phyloP scores from a whole-genome alignment of 345 rosid species.

The Rhizophora apiculata region DNA sequence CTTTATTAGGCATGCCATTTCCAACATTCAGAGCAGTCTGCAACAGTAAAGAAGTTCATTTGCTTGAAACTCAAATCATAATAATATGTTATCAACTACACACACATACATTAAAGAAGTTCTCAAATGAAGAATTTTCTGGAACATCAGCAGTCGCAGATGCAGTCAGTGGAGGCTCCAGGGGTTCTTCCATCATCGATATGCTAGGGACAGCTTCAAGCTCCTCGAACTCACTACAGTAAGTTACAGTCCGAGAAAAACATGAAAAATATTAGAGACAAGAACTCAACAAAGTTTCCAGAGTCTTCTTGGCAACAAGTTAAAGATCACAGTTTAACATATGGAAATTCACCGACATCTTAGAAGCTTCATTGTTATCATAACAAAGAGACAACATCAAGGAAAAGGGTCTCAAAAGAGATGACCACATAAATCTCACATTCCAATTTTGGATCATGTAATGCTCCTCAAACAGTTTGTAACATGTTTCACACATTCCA shows the following conservation, averaged over 20 bases:
- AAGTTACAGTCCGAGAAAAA: not conserved
- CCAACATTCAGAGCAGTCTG: slow-evolving; percentile 45
- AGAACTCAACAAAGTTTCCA: not conserved
- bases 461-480: not conserved
- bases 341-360: slow-evolving; percentile 2
- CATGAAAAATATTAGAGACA: not conserved
- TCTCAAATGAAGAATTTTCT: slow-evolving; percentile 53
- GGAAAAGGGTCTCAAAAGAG: not conserved
- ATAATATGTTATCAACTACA: not conserved
- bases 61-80: not conserved
- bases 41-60: slow-evolving; percentile 14
- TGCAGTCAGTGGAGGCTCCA: slow-evolving; percentile 50
- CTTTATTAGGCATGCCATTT: slow-evolving; percentile 31
- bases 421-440: not conserved
- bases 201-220: slow-evolving; percentile 61
- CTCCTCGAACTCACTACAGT: slow-evolving; percentile 60
- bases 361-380: not conserved
- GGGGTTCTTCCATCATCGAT: slow-evolving; percentile 52
- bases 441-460: not conserved
- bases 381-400: not conserved
- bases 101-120: slow-evolving; percentile 53
- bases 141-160: slow-evolving; percentile 37
- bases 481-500: not conserved
- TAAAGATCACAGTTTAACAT: not conserved
- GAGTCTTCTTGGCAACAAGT: not conserved